Evolutionary conservation across 2,329 filamentous ascomycete genomes (phyloP), one percentile per base, ranked within the genome.

Genomic region (Colletotrichum cordylinicola): DNA sequence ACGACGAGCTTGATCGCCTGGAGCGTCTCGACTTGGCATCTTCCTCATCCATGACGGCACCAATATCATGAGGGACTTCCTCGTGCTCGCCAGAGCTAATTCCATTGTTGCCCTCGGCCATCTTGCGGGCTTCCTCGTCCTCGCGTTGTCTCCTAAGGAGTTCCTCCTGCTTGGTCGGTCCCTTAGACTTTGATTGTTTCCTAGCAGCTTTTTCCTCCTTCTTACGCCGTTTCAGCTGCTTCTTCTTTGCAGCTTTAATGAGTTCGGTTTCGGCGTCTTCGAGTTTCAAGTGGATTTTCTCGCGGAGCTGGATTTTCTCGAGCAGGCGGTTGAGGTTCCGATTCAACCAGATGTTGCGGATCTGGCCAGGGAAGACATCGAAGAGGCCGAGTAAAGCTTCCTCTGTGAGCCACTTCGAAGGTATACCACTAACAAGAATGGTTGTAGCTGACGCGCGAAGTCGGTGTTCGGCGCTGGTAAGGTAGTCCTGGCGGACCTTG

Each of bases 341-440:
- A 75, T 98, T 99, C 80, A 99, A 93, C 96, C 96, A 99, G 62
- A 99, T 94, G 79, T 98, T 98, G 75, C 95, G 92, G 81, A 99
- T 94, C 35, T 97, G 97, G 24, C 97, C 97, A 0, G 97, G 97
- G 80, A 98, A 98, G 2, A 98, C 96, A 82, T 99, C 97, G 81
- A 98, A 99, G 0, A 99, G 88, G 1, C 94, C 94, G 74, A 92
- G 90, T 6, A 99, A 89, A 1, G 95, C 95, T 60, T 98, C 93
- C 65, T 95, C 91, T 3, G 91, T 95, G 9, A 98, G 91, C 97
- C 97, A 99, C 81, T 98, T 98, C 55, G 91, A 88, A 2, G 97
- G 97, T 67, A 99, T 98, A 13, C 94, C 94, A 78, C 94, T 97
- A 68, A 99, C 96, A 8, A 99, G 89, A 62, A 99, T 96, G 0